phyloP scores from a whole-genome alignment of 2,329 filamentous ascomycete genomes.

The Microdochium paspali region DNA sequence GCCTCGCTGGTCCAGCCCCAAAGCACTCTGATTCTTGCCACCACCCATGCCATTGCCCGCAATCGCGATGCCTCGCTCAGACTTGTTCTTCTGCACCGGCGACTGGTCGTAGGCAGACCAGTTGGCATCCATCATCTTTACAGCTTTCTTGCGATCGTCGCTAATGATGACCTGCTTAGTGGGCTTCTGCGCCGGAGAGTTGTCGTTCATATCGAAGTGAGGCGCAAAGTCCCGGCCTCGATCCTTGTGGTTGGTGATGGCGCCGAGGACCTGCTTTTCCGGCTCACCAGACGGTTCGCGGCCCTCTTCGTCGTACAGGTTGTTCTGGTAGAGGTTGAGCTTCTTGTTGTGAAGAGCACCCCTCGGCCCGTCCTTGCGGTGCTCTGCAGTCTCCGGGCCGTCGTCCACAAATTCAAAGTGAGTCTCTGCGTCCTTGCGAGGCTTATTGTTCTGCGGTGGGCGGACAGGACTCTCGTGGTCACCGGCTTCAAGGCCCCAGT shows the following conservation, averaged over 20 bases:
- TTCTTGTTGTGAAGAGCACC: constrained; percentile 58
- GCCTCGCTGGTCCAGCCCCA: constrained; percentile 22
- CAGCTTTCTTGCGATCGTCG: constrained; percentile 56
- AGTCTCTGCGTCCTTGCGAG: constrained; percentile 68
- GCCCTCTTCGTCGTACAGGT: constrained; percentile 55
- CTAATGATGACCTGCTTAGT: constrained; percentile 34
- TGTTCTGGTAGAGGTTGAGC: constrained; percentile 67
- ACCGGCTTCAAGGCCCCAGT: constrained; percentile 69
- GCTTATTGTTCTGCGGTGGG: constrained; percentile 49
- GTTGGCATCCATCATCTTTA: constrained; percentile 63
- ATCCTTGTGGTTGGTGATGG: constrained; percentile 64
- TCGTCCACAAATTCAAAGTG: constrained; percentile 84
- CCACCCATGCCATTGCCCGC: constrained; percentile 3
- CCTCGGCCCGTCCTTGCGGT: constrained; percentile 37
- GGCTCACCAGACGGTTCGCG: constrained; percentile 17
- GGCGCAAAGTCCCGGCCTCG: constrained; percentile 68
- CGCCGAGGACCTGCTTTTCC: constrained; percentile 37
- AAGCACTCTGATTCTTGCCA: constrained; percentile 6
- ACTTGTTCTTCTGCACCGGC: constrained; percentile 41
- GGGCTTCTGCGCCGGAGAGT: constrained; percentile 41
- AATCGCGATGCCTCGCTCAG: constrained; percentile 5
- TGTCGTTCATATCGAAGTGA: constrained; percentile 70
- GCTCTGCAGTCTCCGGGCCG: constrained; percentile 31
- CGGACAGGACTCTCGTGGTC: constrained; percentile 48
- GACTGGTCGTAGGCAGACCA: constrained; percentile 49